These are phyloP conservation scores for Botrytis pseudocinerea DNA, from an alignment of 2,329 filamentous ascomycete genomes.

Conservation along the genomic window DNA sequence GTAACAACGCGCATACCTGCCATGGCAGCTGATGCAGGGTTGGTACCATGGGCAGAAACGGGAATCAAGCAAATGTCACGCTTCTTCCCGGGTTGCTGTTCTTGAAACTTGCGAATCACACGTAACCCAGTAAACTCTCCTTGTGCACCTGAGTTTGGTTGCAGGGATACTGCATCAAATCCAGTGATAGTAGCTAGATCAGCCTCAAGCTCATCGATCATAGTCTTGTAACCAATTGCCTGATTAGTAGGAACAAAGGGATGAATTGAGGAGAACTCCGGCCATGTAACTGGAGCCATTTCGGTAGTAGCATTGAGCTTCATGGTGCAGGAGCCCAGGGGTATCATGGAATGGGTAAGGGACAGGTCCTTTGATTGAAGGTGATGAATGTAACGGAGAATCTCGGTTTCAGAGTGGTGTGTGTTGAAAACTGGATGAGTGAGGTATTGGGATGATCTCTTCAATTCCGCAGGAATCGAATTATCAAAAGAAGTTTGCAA, in stretches of 20 bases:
- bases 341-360: conserved; percentile 95
- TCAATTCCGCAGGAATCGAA: conserved; percentile 58
- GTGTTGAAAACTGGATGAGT: conserved; percentile 94
- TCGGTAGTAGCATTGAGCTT: conserved; percentile 93
- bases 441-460: conserved; percentile 72
- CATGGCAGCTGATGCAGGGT: conserved; percentile 94
- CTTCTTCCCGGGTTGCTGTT: conserved; percentile 65
- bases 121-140: conserved; percentile 91
- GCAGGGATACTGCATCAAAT: conserved; percentile 84
- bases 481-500: conserved; percentile 46
- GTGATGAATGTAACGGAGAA: conserved; percentile 90
- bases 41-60: conserved; percentile 92
- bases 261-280: conserved; percentile 76
- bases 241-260: conserved; percentile 70
- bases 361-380: conserved; percentile 93
- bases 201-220: conserved; percentile 71
- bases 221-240: conserved; percentile 65
- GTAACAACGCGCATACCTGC: conserved; percentile 91
- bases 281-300: conserved; percentile 83
- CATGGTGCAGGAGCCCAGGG: conserved; percentile 96
- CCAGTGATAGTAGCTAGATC: conserved; percentile 83
- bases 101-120: conserved; percentile 81
- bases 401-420: conserved; percentile 91
- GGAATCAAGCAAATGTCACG: conserved; percentile 93
- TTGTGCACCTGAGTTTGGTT: conserved; percentile 95